These are phyloP conservation scores for Gynandropsis gynandra DNA, from an alignment of 345 rosid genomes.

Conservation along the genomic window DNA sequence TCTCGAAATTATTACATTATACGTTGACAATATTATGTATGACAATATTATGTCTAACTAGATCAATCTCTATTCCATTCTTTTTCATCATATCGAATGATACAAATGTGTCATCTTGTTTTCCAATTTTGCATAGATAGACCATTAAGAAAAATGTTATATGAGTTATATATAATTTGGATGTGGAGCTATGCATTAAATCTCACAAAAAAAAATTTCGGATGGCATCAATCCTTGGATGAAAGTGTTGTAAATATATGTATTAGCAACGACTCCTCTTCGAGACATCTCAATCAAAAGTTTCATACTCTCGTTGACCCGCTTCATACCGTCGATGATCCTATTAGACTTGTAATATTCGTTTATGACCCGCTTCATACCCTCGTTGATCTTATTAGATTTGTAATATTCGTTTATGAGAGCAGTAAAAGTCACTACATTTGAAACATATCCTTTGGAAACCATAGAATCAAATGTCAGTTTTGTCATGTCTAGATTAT, in stretches of 20 bases:
- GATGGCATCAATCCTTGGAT: conserved; percentile 20
- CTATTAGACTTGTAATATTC: no score
- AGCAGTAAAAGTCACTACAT: conserved; percentile 22
- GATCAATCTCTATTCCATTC: conserved; percentile 1
- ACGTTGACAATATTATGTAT: no score
- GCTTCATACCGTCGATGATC: no score
- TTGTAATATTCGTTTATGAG: conserved; percentile 23
- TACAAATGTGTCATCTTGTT: conserved; percentile 19
- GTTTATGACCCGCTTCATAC: no score
- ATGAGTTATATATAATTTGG: conserved; percentile 15
- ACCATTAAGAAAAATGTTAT: conserved; percentile 19
- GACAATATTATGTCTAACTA: conserved; percentile 18
- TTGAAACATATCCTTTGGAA: conserved; percentile 1
- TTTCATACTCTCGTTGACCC: no score
- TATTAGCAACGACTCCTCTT: conserved; percentile 17
- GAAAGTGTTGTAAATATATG: conserved; percentile 19
- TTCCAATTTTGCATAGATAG: conserved; percentile 21
- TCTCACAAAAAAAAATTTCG: conserved; percentile 20
- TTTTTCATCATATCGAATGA: conserved; percentile 12
- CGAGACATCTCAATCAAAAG: conserved; percentile 18
- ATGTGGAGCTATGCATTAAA: conserved; percentile 1
- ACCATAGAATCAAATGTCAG: conserved; percentile 15
- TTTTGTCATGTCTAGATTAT: conserved; percentile 19
- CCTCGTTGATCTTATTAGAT: conserved; percentile 16
- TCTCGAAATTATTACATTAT: no score